A percentile compares a stretch with the other conserved stretches of the same genome.
These are phyloP conservation scores for Coemansia sp. DNA, from an alignment of 192 early-diverging fungal genomes.

Conservation along the genomic window DNA sequence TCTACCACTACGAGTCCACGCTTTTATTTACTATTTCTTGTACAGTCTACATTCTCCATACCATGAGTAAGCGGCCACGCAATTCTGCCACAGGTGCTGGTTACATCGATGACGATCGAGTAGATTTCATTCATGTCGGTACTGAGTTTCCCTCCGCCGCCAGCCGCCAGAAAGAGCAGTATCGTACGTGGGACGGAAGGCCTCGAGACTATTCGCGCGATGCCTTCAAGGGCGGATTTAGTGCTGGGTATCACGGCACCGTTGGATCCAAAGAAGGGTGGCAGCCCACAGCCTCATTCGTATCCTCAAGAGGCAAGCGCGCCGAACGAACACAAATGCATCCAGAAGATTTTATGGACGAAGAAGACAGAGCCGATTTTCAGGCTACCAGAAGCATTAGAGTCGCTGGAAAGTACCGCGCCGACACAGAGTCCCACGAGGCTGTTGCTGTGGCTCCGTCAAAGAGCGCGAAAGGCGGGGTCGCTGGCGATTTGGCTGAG, in stretches of 20 bases:
- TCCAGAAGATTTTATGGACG: conserved; percentile 95
- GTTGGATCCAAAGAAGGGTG: conserved; percentile 94
- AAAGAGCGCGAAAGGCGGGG: not conserved
- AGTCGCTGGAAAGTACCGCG: conserved; percentile 3
- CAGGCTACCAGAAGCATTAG: conserved; percentile 9
- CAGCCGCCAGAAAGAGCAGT: conserved; percentile 3
- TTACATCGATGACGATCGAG: conserved; percentile 6
- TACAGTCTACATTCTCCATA: not conserved
- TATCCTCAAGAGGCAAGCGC: conserved; percentile 70
- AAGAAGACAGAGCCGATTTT: conserved; percentile 78
- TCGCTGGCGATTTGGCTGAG: conserved; percentile 18
- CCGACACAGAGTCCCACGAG: not conserved
- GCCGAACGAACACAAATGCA: conserved; percentile 46
- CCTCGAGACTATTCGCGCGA: conserved; percentile 84
- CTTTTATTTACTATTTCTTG: not conserved
- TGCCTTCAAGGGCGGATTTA: conserved; percentile 92
- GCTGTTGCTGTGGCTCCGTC: too few relatives aligned
- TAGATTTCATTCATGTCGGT: conserved; percentile 40
- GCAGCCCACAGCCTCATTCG: conserved; percentile 60
- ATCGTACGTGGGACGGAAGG: conserved; percentile 59
- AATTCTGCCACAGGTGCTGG: not conserved
- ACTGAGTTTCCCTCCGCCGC: conserved; percentile 20
- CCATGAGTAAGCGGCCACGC: conserved; percentile 9
- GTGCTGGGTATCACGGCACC: conserved; percentile 92
- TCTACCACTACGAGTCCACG: not conserved